A percentile compares a stretch with the other conserved stretches of the same genome.
Evolutionary conservation across 2,329 filamentous ascomycete genomes (phyloP).

Genomic region (Aspergillus caelatus): DNA sequence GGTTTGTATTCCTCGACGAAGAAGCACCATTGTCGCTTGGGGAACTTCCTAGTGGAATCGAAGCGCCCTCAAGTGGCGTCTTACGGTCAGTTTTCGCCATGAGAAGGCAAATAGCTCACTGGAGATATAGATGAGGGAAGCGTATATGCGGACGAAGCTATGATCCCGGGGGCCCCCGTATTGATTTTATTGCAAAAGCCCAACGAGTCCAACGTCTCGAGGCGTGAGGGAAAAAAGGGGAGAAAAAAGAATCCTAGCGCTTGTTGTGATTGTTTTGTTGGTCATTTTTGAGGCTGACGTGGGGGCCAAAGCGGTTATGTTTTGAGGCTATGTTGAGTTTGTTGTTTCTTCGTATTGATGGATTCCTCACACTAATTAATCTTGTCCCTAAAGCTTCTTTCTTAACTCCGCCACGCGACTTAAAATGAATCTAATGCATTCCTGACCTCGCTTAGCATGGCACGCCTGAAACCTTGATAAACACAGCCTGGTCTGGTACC

Average conservation of each 20-base stretch:
- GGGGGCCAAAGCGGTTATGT: background rate
- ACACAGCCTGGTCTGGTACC: too few species aligned
- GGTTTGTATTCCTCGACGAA: background rate
- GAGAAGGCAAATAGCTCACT: background rate
- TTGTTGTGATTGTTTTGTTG: background rate
- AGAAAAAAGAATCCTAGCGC: background rate
- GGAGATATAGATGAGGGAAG: background rate
- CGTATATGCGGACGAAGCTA: background rate
- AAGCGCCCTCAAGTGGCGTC: background rate
- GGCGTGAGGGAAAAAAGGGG: background rate
- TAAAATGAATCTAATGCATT: background rate
- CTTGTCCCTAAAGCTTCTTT: background rate
- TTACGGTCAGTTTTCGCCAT: background rate
- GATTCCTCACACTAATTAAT: too few species aligned
- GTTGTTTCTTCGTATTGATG: background rate
- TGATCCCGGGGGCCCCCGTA: background rate
- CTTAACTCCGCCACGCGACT: background rate
- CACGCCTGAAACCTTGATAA: background rate
- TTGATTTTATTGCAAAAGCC: background rate
- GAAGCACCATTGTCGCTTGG: background rate
- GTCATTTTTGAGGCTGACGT: background rate
- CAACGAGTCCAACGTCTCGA: background rate
- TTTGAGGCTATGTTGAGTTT: background rate
- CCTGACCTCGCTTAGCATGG: background rate
- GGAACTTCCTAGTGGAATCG: background rate